Base-by-base conservation (phyloP, 1,139 yeast genomes). In the Torulaspora globosa region DNA sequence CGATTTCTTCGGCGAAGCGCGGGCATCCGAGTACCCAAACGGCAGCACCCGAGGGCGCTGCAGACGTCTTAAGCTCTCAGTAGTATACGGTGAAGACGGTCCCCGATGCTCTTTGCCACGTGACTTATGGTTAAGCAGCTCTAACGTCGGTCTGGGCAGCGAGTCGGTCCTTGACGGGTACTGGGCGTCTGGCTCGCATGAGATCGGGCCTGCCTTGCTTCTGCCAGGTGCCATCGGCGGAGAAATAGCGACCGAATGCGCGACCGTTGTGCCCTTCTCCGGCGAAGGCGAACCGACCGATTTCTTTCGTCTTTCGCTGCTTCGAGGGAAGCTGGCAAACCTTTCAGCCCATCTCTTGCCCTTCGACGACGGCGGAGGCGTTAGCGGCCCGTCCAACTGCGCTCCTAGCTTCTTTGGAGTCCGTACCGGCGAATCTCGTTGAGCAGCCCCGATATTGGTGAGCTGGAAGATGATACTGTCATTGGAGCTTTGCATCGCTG, bases 291-390 rank as follows among this genome's bases (percentile, higher is more conserved):
- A 44, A 15, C 24, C 30, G 2, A 42, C 19, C 3, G 36, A 29
- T 32, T 47, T 48, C 32, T 47, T 50, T 34, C 49, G 53, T 36
- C 36, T 52, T 9, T 45, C 48, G 33, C 47, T 46, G 8, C 41
- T 39, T 21, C 49, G 43, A 39, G 50, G 57, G 36, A 53, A 53
- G n/a, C 47, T 52, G 1, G 49, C 34, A 14, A 54, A 36, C 41
- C 49, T 55, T 9, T 50, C 56, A 2, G 55, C 45, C 62, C 62
- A 58, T 39, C 47, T 54, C 23, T 48, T 58, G 11, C 54, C 48
- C 35, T 38, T 50, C 2, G 50, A 44, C 3, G 52, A 49, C 27
- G 57, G 46, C 2, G 58, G 50, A 14, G 54, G 53, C 28, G 52
- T 44, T n/a, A 36, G 18, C 18, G 41, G 47, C 7, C 33, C 44